Conservation (phyloP, 2,329 filamentous ascomycete species). For the Aureobasidium sp. region DNA sequence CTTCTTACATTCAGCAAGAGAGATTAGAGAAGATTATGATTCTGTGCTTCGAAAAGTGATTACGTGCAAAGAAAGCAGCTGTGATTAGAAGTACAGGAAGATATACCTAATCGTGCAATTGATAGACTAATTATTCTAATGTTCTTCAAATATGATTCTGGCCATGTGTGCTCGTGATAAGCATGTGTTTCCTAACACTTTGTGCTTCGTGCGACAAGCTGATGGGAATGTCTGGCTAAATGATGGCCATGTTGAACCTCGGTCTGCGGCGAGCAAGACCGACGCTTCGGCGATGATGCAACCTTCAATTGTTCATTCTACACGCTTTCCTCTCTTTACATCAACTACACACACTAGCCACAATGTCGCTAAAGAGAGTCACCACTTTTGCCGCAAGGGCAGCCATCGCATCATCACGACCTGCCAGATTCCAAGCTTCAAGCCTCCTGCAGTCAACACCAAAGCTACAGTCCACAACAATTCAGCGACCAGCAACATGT, state of each 20-base stretch:
- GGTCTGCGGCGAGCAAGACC: background rate
- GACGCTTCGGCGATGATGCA: background rate
- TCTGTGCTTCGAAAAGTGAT: background rate
- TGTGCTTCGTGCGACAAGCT: background rate
- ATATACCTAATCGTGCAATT: background rate
- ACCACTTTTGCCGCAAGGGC: constrained; percentile 18
- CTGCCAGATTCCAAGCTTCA: background rate
- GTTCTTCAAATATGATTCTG: background rate
- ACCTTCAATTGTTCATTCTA: background rate
- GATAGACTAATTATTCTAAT: constrained; percentile 13
- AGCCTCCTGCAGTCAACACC: background rate
- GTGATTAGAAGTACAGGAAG: constrained; percentile 4
- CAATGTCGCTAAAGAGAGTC: constrained; percentile 21
- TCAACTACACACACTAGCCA: background rate
- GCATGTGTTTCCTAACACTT: background rate
- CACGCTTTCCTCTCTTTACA: background rate
- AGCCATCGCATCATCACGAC: background rate
- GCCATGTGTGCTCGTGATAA: background rate
- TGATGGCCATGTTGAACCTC: background rate
- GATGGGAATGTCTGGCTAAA: background rate
- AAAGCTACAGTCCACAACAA: constrained; percentile 13
- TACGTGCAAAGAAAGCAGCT: background rate
- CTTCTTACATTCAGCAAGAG: constrained; percentile 16
- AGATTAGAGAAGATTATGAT: background rate
- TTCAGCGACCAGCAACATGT: constrained; percentile 10